These are phyloP conservation scores for Alternaria infectoria DNA, from an alignment of 2,329 filamentous ascomycete genomes.

Conservation along the genomic window DNA sequence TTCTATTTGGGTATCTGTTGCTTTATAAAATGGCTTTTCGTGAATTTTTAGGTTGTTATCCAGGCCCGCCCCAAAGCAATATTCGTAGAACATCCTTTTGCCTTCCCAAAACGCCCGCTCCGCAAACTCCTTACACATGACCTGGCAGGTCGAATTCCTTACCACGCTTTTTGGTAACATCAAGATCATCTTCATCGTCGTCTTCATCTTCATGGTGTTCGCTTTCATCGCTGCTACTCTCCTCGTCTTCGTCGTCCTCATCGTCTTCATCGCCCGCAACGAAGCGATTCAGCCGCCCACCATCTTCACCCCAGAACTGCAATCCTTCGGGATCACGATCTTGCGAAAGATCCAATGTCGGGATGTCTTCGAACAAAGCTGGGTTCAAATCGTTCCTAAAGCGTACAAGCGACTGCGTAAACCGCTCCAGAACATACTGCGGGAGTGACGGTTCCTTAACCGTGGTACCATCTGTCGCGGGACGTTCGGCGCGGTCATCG, in stretches of 20 bases:
- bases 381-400: conserved; percentile 54
- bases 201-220: conserved; percentile 42
- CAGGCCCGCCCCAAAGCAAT: background rate
- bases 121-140: conserved; percentile 35
- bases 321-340: conserved; percentile 38
- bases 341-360: conserved; percentile 35
- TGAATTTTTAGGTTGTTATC: background rate
- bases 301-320: conserved; percentile 44
- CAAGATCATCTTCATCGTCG: conserved; percentile 35
- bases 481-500: conserved; percentile 41
- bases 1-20: conserved; percentile 4
- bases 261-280: conserved; percentile 36
- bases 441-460: conserved; percentile 50
- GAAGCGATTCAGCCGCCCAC: conserved; percentile 28
- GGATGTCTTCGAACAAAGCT: conserved; percentile 42
- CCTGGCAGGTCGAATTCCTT: conserved; percentile 46
- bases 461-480: conserved; percentile 44
- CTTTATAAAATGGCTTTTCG: background rate
- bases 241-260: conserved; percentile 40
- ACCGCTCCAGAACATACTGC: conserved; percentile 55
- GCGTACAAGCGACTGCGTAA: conserved; percentile 53
- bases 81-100: background rate
- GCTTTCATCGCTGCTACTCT: conserved; percentile 45
- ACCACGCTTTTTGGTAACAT: conserved; percentile 24
- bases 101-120: conserved; percentile 17